Evolutionary conservation across 768 basidiomycete species (phyloP).

Genomic region (Kwoniella dejecticola): DNA sequence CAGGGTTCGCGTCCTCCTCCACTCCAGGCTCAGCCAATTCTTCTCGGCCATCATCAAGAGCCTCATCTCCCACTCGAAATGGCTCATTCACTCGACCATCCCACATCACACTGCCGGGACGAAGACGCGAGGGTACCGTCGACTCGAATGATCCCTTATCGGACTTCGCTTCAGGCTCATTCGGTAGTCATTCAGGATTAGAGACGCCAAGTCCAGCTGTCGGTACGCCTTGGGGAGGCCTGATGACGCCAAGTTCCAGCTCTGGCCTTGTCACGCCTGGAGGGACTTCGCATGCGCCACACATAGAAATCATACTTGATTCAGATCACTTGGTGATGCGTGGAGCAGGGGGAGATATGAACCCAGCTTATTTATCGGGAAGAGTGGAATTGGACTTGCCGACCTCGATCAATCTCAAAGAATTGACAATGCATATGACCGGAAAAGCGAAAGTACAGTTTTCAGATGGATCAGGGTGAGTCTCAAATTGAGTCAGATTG

Average conservation of each 20-base stretch:
- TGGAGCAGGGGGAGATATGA: constrained; percentile 78
- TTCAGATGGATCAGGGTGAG: constrained; percentile 50
- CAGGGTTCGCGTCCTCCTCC: constrained; percentile 19
- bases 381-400: constrained; percentile 75
- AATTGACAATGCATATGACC: constrained; percentile 78
- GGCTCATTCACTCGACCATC: constrained; percentile 13
- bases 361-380: constrained; percentile 78
- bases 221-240: constrained; percentile 17
- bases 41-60: constrained; percentile 28
- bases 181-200: constrained; percentile 4
- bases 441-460: constrained; percentile 77
- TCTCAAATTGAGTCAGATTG: too few species aligned
- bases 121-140: constrained; percentile 16
- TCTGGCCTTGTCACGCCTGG: constrained; percentile 23
- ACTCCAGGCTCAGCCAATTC: constrained; percentile 24
- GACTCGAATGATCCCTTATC: constrained; percentile 21
- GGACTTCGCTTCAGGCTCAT: constrained; percentile 6
- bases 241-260: constrained; percentile 24
- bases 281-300: constrained; percentile 4
- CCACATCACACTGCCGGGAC: constrained; percentile 14
- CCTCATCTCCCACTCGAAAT: constrained; percentile 25
- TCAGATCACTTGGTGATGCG: constrained; percentile 69
- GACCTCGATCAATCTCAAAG: constrained; percentile 77
- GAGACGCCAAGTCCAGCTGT: constrained; percentile 11
- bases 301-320: constrained; percentile 74